A percentile compares a stretch with the other conserved stretches of the same genome.
Evolutionary conservation across 2,329 filamentous ascomycete species (phyloP).

Genomic region (Phialemoniopsis sp.): DNA sequence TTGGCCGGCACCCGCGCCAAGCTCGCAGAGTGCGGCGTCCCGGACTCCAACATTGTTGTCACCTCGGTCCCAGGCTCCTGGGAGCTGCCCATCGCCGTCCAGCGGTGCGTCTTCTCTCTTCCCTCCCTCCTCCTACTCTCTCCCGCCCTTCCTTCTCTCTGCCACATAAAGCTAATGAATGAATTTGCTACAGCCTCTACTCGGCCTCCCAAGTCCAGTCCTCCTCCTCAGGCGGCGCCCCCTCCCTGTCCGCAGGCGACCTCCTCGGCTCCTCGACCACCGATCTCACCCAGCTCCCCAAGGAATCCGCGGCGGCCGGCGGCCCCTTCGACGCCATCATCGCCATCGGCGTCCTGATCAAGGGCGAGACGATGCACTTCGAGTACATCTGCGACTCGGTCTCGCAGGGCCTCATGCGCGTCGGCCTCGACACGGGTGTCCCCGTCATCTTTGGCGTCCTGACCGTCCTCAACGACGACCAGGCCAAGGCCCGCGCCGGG

Average conservation of each 20-base stretch:
- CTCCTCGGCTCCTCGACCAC: conserved; percentile 66
- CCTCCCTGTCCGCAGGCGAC: conserved; percentile 67
- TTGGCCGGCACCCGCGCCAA: conserved; percentile 76
- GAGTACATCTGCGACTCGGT: conserved; percentile 96
- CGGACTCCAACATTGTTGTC: conserved; percentile 80
- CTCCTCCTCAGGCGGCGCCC: conserved; percentile 46
- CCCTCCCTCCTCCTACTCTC: conserved; percentile 1
- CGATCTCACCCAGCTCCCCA: conserved; percentile 53
- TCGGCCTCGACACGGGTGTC: conserved; percentile 83
- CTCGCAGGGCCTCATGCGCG: conserved; percentile 87
- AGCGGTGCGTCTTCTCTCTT: conserved; percentile 50
- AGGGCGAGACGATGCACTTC: conserved; percentile 99
- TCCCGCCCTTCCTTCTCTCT: neutral
- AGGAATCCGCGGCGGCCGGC: conserved; percentile 22
- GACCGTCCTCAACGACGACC: conserved; percentile 83
- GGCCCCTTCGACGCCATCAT: conserved; percentile 89
- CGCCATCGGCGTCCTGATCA: conserved; percentile 93
- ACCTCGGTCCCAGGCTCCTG: conserved; percentile 92
- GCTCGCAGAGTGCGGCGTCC: conserved; percentile 75
- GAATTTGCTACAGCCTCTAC: conserved; percentile 58
- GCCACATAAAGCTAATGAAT: conserved; percentile 13
- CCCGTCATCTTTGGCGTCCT: conserved; percentile 91
- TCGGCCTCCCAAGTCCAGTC: conserved; percentile 83
- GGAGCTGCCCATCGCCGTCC: conserved; percentile 87
- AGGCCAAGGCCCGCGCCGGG: conserved; percentile 81